Evolutionary conservation across 1,284 basidiomycete genomes (phyloP), one percentile per base, ranked within the genome.

Genomic region (Cutaneotrichosporon cavernicola): DNA sequence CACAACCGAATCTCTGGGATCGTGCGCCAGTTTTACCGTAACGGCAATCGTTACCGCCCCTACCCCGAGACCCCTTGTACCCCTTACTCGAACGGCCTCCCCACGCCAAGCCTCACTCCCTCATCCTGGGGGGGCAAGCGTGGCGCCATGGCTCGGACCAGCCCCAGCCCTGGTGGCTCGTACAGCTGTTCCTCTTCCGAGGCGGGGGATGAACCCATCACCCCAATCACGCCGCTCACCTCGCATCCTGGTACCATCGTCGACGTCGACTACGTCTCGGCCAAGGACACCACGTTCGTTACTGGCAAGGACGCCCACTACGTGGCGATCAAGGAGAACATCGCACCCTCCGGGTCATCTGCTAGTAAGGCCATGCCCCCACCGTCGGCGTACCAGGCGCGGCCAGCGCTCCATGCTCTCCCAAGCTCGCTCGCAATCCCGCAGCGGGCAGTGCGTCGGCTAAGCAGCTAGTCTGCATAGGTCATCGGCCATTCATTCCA

Each of bases 1-100:
- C 98, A 95, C 83, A 92, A 90, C 58, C 92, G 92, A 80, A 92
- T 94, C 0, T 95, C 97, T 36, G 91, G 90, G 18, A 86, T 91
- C 73, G 91, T 93, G 65, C 88, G 94, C 63, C 91, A 97, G 76
- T 95, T 89, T 83, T 99, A 98, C 77, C 78, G 82, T 43, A 79
- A 77, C n/a, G 83, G 83, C 38, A 79, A 81, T 30, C 80, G 82
- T 30, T 83, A 81, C 73, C 68, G 74, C 63, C 76, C 73, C 69
- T 70, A 76, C 55, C 70, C 76, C 47, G 72, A 74, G 31, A 58
- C 69, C 7, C 77, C 76, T 21, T 65, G 67, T 64, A 75, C 75
- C 14, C 75, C 77, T 36, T 70, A 73, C 59, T 70, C 73, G 21
- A 67, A 70, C 58, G 61, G 64, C 61, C 65, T 76, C 16, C 63